Evolutionary conservation across 495 filamentous ascomycete genomes (phyloP).

Genomic region (Neurospora tetrasperma): DNA sequence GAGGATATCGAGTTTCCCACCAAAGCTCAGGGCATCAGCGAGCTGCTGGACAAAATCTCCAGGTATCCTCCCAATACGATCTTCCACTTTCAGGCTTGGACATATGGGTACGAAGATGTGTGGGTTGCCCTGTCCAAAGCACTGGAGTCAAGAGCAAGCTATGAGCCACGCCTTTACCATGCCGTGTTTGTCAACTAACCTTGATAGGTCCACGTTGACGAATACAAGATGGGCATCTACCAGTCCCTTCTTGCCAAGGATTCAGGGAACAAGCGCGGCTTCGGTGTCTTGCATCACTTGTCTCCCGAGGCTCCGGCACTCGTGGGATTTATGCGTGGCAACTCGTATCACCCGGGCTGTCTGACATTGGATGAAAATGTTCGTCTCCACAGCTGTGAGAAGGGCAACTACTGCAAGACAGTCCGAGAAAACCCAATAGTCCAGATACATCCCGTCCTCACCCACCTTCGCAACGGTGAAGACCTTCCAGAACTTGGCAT

Average conservation of each 20-base stretch:
- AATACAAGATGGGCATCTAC: constrained; percentile 69
- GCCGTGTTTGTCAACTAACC: constrained; percentile 5
- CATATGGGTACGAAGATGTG: constrained; percentile 86
- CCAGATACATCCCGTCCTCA: constrained; percentile 71
- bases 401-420: constrained; percentile 51
- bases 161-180: not conserved
- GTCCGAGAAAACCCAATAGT: constrained; percentile 50
- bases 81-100: constrained; percentile 87
- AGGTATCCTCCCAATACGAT: constrained; percentile 63
- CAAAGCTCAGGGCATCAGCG: constrained; percentile 63
- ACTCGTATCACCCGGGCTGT: constrained; percentile 55
- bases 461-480: constrained; percentile 37
- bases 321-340: constrained; percentile 68
- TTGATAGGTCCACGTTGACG: constrained; percentile 65
- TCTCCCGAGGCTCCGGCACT: constrained; percentile 54
- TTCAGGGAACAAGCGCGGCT: constrained; percentile 12
- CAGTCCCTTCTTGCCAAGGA: constrained; percentile 44
- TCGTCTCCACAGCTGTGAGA: constrained; percentile 86
- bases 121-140: constrained; percentile 72
- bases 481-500: constrained; percentile 65
- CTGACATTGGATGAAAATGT: constrained; percentile 53
- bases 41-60: constrained; percentile 59
- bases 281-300: constrained; percentile 28
- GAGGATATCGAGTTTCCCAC: constrained; percentile 35
- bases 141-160: constrained; percentile 50